Percentiles rank a stretch among this genome's conserved stretches.
Conservation (phyloP, 805 yeast species). For the Candida chilensis region DNA sequence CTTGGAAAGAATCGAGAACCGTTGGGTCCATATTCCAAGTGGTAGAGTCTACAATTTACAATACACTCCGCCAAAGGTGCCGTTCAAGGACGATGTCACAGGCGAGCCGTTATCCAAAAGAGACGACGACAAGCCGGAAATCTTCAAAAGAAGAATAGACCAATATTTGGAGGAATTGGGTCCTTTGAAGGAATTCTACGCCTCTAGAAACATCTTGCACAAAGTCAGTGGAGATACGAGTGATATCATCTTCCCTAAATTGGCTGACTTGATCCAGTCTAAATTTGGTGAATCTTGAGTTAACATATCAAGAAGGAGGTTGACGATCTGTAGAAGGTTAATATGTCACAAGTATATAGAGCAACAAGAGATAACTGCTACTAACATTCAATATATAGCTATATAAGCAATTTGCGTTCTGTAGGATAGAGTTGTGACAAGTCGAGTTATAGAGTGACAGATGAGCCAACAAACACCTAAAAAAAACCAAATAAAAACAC, state of each 20-base stretch:
- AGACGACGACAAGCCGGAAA: constrained; percentile 72
- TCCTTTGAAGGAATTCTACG: constrained; percentile 62
- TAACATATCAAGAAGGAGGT: too few species aligned
- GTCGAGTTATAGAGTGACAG: too few species aligned
- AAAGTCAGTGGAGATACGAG: constrained; percentile 71
- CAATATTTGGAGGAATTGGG: constrained; percentile 47
- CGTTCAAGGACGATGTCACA: constrained; percentile 80
- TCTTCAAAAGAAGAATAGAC: constrained; percentile 59
- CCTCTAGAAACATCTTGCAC: constrained; percentile 28
- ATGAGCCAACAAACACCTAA: too few species aligned
- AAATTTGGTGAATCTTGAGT: constrained; percentile 12
- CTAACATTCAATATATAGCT: too few species aligned
- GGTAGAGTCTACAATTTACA: constrained; percentile 83
- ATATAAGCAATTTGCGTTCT: too few species aligned
- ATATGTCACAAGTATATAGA: too few species aligned
- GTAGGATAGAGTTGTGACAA: too few species aligned
- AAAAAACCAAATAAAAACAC: too few species aligned
- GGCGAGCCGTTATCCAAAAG: constrained; percentile 81
- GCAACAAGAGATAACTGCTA: too few species aligned
- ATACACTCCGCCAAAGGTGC: constrained; percentile 81
- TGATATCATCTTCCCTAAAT: constrained; percentile 73
- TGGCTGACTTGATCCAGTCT: constrained; percentile 27
- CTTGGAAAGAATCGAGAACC: constrained; percentile 68
- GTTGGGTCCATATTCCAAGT: constrained; percentile 79
- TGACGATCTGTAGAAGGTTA: too few species aligned